These are phyloP conservation scores for Backusella circina DNA, from an alignment of 192 early-diverging fungal genomes.

Conservation along the genomic window DNA sequence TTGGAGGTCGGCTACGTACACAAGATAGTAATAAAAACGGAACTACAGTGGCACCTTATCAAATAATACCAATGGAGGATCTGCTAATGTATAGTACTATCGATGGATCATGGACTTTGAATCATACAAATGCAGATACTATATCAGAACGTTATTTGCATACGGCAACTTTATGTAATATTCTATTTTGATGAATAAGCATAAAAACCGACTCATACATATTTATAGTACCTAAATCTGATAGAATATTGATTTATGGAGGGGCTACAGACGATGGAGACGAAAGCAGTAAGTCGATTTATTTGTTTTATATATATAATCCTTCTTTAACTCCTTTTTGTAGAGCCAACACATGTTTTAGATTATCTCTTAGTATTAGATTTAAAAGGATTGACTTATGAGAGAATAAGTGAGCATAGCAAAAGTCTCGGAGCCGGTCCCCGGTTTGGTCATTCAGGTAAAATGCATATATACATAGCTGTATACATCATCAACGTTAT, in stretches of 20 bases:
- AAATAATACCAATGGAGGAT: neutral
- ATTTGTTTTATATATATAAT: neutral
- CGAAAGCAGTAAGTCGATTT: neutral
- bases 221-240: constrained; percentile 6
- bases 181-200: neutral
- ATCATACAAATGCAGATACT: neutral
- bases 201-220: neutral
- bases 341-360: neutral
- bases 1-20: neutral
- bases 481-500: neutral
- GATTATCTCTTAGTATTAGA: neutral
- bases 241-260: neutral
- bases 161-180: constrained; percentile 2
- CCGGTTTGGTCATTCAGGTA: constrained; percentile 7
- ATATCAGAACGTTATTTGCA: neutral
- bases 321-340: neutral
- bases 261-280: neutral
- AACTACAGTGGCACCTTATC: neutral
- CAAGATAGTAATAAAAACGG: neutral
- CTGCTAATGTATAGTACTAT: neutral
- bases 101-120: neutral
- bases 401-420: neutral
- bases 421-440: neutral
- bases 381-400: neutral
- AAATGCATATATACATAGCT: neutral